Percentiles rank a stretch among this genome's conserved stretches.
These are phyloP conservation scores for Dunaliella primolecta DNA, from an alignment of 139 green algal species.

Conservation along the genomic window DNA sequence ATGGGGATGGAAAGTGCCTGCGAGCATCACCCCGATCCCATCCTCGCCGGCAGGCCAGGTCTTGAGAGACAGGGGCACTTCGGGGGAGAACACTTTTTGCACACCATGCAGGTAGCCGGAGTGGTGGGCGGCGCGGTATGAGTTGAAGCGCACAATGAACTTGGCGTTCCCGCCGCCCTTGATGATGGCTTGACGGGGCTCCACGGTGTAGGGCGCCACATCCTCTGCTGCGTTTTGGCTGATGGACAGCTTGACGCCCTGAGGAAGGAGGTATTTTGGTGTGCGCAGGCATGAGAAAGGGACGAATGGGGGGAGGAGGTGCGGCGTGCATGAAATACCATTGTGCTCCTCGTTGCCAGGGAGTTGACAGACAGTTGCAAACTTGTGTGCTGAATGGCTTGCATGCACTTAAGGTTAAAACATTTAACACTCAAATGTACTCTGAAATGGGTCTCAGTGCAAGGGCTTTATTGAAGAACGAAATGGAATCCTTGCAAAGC, in stretches of 20 bases:
- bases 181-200: slow-evolving; percentile 14
- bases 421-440: no score
- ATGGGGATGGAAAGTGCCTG: slow-evolving; percentile 42
- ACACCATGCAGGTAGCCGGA: slow-evolving; percentile 29
- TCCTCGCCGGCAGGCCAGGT: slow-evolving; percentile 22
- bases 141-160: slow-evolving; percentile 33
- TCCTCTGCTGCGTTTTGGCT: neutral
- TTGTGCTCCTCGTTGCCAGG: no score
- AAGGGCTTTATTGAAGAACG: no score
- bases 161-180: slow-evolving; percentile 18
- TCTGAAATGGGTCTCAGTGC: no score
- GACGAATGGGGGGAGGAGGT: no score
- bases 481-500: no score
- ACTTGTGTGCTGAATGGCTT: no score
- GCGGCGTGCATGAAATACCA: no score
- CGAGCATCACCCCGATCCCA: slow-evolving; percentile 25
- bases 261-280: no score
- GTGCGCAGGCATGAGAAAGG: no score
- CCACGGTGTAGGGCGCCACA: slow-evolving; percentile 17
- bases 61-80: slow-evolving; percentile 16
- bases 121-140: slow-evolving; percentile 7
- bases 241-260: neutral
- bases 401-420: no score
- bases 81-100: slow-evolving; percentile 17
- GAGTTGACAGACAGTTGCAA: no score